Conservation (phyloP, 768 basidiomycete genomes). For the Serendipita vermifera region DNA sequence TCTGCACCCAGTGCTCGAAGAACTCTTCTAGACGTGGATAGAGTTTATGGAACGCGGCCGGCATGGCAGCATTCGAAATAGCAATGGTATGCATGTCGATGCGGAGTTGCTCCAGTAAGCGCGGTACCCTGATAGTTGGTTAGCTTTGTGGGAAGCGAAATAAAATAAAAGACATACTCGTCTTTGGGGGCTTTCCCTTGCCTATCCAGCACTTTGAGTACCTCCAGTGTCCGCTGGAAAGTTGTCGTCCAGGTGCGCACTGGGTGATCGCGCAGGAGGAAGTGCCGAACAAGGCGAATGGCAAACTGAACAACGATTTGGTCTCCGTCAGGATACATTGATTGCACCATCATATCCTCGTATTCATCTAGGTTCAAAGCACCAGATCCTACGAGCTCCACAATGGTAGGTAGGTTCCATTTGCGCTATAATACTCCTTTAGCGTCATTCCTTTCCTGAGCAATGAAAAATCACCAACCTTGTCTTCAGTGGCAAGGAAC, state of each 20-base stretch:
- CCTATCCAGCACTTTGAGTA: constrained; percentile 59
- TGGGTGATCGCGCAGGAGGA: constrained; percentile 67
- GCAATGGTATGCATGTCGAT: constrained; percentile 25
- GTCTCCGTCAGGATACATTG: constrained; percentile 63
- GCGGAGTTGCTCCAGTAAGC: constrained; percentile 71
- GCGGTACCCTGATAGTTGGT: constrained; percentile 39
- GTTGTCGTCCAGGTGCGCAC: constrained; percentile 60
- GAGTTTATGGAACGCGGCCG: constrained; percentile 15
- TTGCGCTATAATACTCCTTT: constrained; percentile 52
- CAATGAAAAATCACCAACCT: constrained; percentile 39
- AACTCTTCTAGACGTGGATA: constrained; percentile 5
- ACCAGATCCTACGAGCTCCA: constrained; percentile 72
- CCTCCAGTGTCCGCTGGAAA: constrained; percentile 67
- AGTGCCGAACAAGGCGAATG: constrained; percentile 74
- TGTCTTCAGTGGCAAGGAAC: constrained; percentile 93
- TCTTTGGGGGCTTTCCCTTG: constrained; percentile 63
- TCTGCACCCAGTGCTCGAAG: constrained; percentile 92
- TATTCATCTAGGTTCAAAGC: constrained; percentile 64
- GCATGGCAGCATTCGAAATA: constrained; percentile 15
- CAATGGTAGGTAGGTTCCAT: constrained; percentile 87
- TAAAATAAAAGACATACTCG: constrained; percentile 47
- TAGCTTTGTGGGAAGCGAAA: background rate
- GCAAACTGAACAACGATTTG: constrained; percentile 69
- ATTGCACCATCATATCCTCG: constrained; percentile 84
- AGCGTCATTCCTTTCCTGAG: constrained; percentile 9